phyloP scores from a whole-genome alignment of 2,329 filamentous ascomycete genomes.

The Cucurbitaria berberidis region DNA sequence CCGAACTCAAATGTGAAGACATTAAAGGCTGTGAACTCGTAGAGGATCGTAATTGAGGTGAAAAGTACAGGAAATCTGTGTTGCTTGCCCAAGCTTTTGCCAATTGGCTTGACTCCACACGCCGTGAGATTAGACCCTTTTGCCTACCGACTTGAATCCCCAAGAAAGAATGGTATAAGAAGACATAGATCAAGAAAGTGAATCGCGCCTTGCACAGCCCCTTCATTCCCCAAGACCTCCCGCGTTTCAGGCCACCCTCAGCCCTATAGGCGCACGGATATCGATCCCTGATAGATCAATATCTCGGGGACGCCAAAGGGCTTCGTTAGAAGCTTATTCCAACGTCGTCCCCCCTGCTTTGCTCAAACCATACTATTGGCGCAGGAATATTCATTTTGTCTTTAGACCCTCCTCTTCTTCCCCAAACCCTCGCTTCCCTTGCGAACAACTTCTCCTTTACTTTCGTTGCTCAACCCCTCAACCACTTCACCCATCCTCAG shows the following conservation, averaged over 20 bases:
- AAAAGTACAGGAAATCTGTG: not conserved
- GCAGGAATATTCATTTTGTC: not conserved
- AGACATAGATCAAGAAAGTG: not conserved
- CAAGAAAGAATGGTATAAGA: not conserved
- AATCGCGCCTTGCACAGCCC: not conserved
- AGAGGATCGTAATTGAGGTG: not conserved
- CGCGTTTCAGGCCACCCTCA: not conserved
- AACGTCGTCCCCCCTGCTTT: conserved; percentile 8
- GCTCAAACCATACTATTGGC: not conserved
- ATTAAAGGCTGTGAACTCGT: not conserved
- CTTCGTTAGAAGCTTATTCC: conserved; percentile 22
- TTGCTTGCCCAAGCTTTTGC: not conserved
- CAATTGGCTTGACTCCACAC: not conserved
- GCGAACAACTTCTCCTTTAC: conserved; percentile 1
- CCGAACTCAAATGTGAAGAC: not conserved
- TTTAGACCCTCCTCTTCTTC: conserved; percentile 23
- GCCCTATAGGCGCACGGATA: conserved; percentile 11
- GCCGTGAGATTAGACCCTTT: not conserved
- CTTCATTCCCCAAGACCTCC: not conserved
- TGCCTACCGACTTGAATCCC: not conserved
- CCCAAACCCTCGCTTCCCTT: conserved; percentile 1
- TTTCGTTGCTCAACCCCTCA: conserved; percentile 14
- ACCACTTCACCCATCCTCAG: conserved; percentile 36
- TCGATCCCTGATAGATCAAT: not conserved
- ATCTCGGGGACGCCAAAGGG: conserved; percentile 13